Base-by-base conservation (phyloP, 371 early-diverging fungal species). In the Homolaphlyctis polyrhiza region DNA sequence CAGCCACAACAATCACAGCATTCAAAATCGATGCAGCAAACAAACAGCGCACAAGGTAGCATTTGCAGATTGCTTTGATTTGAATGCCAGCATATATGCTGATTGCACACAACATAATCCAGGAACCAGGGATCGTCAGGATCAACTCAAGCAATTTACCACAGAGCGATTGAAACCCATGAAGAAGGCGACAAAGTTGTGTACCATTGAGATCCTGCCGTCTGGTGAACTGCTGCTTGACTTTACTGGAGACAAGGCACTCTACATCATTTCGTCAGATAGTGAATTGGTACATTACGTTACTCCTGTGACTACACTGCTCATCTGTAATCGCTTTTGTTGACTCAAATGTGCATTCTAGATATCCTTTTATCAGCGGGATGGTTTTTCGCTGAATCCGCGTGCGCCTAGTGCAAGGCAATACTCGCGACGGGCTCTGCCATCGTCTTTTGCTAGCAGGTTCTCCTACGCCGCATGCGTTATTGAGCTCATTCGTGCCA, bases 181-280 rank as follows among this genome's bases (percentile, higher is more conserved):
- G n/a, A 65, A 66, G 35, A 82, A 81, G 55, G 69, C 67, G 50
- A 81, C 82, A 18, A 77, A 77, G 60, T 77, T 81, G 60, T 84
- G 84, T 23, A 48, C 30, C 1, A 66, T 83, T 14, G 70, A 64
- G 25, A 78, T 85, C 39, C 51, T 68, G 13, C 43, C 35, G 13
- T 45, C 45, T 34, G 81, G 82, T 0, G 32, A 64, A n/a, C 50
- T 85, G 2, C 18, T 74, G 43, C 60, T 84, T 11, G 74, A 81
- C 57, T 77, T 84, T 59, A 35, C 39, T 1, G 70, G 70, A 16
- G 79, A 80, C 18, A 52, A 57, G 35, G 55, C 69, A 36, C 28
- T 73, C 2, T 61, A 82, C 55, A 14, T 67, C 16, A 79, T 84
- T 27, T 61, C 64, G n/a, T 47, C 62, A 2, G 75, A 81, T 36